Percentiles rank a stretch among this genome's conserved stretches.
Evolutionary conservation across 371 early-diverging fungal species (phyloP).

Genomic region (Apophysomyces sp.): DNA sequence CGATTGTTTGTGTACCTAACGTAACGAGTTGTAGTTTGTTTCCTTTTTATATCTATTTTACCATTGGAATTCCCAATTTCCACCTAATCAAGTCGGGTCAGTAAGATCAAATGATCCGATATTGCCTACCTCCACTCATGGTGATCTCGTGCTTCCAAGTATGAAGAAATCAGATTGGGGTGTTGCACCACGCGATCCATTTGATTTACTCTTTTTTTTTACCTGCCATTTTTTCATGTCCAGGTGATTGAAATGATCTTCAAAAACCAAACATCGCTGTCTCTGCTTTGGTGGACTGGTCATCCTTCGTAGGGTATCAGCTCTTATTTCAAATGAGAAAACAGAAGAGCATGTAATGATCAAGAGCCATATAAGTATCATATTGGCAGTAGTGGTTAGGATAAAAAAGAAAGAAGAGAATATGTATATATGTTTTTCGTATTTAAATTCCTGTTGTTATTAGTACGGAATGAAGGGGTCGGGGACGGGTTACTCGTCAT

Average conservation of each 20-base stretch:
- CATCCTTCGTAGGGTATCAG: neutral
- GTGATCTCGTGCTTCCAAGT: slow-evolving; percentile 52
- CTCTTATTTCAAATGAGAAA: neutral
- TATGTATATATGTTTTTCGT: neutral
- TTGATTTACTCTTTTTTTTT: slow-evolving; percentile 5
- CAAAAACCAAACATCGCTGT: slow-evolving; percentile 51
- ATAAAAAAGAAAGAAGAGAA: neutral
- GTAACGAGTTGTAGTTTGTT: neutral
- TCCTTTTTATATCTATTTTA: neutral
- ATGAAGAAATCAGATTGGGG: neutral
- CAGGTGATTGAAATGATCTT: slow-evolving; percentile 63
- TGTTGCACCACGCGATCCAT: neutral
- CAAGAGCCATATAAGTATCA: neutral
- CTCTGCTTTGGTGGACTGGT: neutral
- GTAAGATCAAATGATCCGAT: neutral
- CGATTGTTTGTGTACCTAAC: slow-evolving; percentile 55
- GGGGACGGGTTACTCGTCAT: neutral
- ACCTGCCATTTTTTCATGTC: slow-evolving; percentile 60
- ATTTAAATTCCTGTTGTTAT: neutral
- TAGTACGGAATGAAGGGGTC: neutral
- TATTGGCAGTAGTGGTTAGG: neutral
- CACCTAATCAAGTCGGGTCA: slow-evolving; percentile 17
- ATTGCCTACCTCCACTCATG: slow-evolving; percentile 44
- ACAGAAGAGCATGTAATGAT: neutral
- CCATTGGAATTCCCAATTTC: slow-evolving; percentile 60